Evolutionary conservation across 208 protist genomes (phyloP), one percentile per base, ranked within the genome.

Genomic region (Wallacemonas collosoma): DNA sequence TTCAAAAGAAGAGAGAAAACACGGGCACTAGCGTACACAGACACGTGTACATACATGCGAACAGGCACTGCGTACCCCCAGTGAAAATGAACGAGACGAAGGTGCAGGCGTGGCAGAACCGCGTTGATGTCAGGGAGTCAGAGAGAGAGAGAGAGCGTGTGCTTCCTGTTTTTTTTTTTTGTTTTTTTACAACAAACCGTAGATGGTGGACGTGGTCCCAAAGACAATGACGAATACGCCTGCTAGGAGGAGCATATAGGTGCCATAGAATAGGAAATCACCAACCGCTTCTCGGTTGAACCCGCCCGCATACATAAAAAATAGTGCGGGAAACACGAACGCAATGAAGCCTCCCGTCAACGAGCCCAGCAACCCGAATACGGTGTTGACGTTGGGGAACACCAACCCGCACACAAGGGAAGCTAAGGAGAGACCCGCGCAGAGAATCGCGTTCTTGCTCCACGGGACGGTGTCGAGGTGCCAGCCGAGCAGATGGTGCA

Each of bases 281-380:
- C 83, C 80, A n/a, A 83, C 79, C n/a, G 71, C 71, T 44, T 69
- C 48, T 43, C 76, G 11, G 8, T 70, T 76, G 65, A 87, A 89
- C 53, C 57, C 73, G 11, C 86, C 84, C n/a, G 72, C 61, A 73
- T 91, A 88, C 54, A 93, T 89, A 57, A 80, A 91, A 76, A 95
- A 93, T 54, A 90, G 58, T 2, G 88, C 50, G 0, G 90, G 88
- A n/a, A 93, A 90, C 50, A 93, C 75, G 67, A 95, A 92, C 17
- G 73, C 85, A 66, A 95, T 87, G 53, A 89, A 83, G 35, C 75
- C 71, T 7, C 81, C 87, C 36, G 76, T 81, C 47, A 93, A 76
- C 15, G 80, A 81, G 41, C 90, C 88, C 40, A 95, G 79, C 38
- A 95, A 71, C 4, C 79, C 82, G 62, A 95, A 93, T 26, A 95